A percentile compares a stretch with the other conserved stretches of the same genome.
phyloP scores from a whole-genome alignment of 805 yeast species.

The Candida sonorensis region DNA sequence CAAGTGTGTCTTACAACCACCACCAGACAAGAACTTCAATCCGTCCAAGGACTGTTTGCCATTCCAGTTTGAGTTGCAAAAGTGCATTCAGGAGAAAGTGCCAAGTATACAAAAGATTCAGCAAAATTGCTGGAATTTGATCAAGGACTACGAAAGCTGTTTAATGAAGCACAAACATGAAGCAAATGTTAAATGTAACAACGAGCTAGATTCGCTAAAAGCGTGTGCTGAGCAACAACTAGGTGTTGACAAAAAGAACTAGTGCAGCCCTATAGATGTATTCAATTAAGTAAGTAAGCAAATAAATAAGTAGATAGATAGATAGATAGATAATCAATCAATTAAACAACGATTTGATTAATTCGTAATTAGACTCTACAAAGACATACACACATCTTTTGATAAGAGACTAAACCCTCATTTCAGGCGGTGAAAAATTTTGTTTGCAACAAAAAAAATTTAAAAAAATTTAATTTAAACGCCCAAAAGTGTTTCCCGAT shows the following conservation, averaged over 20 bases:
- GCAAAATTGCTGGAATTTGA: slow-evolving; percentile 47
- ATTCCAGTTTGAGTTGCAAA: slow-evolving; percentile 51
- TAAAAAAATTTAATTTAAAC: too few species aligned
- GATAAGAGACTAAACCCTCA: too few species aligned
- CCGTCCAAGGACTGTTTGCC: slow-evolving; percentile 38
- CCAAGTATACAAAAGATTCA: slow-evolving; percentile 70
- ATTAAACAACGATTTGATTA: too few species aligned
- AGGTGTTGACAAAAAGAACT: neutral
- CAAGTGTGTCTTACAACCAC: slow-evolving; percentile 44
- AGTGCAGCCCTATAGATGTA: too few species aligned
- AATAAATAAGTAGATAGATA: too few species aligned
- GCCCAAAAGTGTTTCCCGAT: too few species aligned
- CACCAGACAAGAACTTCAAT: slow-evolving; percentile 39
- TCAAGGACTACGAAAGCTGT: slow-evolving; percentile 64
- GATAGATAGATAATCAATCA: too few species aligned
- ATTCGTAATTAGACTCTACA: too few species aligned
- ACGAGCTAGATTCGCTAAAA: slow-evolving; percentile 48
- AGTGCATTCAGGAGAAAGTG: slow-evolving; percentile 56
- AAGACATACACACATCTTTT: too few species aligned
- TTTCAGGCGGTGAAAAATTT: too few species aligned
- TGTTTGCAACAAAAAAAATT: too few species aligned
- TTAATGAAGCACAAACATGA: slow-evolving; percentile 39
- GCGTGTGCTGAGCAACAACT: slow-evolving; percentile 36
- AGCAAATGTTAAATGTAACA: slow-evolving; percentile 43
- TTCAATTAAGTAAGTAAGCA: too few species aligned